Evolutionary conservation across 2,329 filamentous ascomycete species (phyloP).

Genomic region (Endothia cerciana): DNA sequence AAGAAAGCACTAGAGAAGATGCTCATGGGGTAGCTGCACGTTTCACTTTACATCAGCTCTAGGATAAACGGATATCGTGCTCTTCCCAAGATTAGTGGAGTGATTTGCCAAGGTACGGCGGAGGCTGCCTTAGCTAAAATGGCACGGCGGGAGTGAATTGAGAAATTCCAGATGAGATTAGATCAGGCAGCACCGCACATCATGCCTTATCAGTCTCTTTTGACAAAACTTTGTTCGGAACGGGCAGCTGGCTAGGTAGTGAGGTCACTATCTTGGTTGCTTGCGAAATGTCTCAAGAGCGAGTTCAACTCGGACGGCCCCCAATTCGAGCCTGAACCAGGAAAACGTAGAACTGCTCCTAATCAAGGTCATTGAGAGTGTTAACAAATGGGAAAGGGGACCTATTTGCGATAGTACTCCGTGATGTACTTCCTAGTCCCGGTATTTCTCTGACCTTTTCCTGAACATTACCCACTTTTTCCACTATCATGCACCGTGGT

Average conservation of each 20-base stretch:
- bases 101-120: too few relatives aligned
- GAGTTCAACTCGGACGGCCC: slow-evolving; percentile 1
- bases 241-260: not conserved
- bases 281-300: not conserved
- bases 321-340: not conserved
- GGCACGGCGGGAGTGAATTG: not conserved
- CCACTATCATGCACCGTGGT: not conserved
- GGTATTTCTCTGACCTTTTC: not conserved
- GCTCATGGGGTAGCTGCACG: too few relatives aligned
- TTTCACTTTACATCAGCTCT: too few relatives aligned
- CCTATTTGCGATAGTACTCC: not conserved
- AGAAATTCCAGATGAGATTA: not conserved
- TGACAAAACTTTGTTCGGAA: not conserved
- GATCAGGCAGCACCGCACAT: not conserved
- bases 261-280: not conserved
- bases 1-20: too few relatives aligned
- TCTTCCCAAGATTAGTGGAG: too few relatives aligned
- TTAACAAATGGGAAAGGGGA: not conserved
- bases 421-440: not conserved
- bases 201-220: not conserved
- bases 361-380: not conserved
- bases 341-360: not conserved
- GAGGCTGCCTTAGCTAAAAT: too few relatives aligned
- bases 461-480: not conserved
- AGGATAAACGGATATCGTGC: too few relatives aligned